These are phyloP conservation scores for Diplogelasinospora grovesii DNA, from an alignment of 495 filamentous ascomycete species.

Conservation along the genomic window DNA sequence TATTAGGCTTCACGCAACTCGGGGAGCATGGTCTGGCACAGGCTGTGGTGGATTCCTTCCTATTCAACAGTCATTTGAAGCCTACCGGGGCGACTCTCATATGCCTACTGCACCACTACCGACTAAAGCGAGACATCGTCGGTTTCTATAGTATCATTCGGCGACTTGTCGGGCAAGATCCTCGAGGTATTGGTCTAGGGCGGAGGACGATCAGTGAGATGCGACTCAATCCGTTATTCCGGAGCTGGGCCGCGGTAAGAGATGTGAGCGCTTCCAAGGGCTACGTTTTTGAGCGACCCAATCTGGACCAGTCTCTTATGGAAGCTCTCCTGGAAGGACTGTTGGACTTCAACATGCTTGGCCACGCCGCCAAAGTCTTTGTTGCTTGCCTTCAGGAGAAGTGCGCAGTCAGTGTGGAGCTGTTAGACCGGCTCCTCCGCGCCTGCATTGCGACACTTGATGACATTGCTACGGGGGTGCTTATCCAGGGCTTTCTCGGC, in stretches of 20 bases:
- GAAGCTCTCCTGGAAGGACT: slow-evolving; percentile 33
- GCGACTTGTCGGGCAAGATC: slow-evolving; percentile 29
- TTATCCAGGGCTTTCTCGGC: slow-evolving; percentile 20
- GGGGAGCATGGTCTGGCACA: slow-evolving; percentile 45
- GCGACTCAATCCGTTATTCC: not conserved
- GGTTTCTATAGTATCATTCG: slow-evolving; percentile 35
- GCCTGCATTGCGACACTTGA: slow-evolving; percentile 24
- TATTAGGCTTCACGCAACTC: slow-evolving; percentile 49
- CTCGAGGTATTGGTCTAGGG: slow-evolving; percentile 16
- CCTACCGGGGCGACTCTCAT: slow-evolving; percentile 49
- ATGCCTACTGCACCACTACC: slow-evolving; percentile 51
- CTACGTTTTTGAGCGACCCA: slow-evolving; percentile 21
- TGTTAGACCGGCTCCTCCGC: slow-evolving; percentile 28
- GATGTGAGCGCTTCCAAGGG: slow-evolving; percentile 8
- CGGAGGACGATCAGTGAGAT: slow-evolving; percentile 11
- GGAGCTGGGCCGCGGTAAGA: slow-evolving; percentile 11
- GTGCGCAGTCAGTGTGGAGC: slow-evolving; percentile 13
- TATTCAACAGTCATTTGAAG: slow-evolving; percentile 40
- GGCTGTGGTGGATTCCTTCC: slow-evolving; percentile 44
- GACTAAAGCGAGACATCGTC: slow-evolving; percentile 25
- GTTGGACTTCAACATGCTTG: slow-evolving; percentile 28
- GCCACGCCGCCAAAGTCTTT: slow-evolving; percentile 29
- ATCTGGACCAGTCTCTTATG: slow-evolving; percentile 17
- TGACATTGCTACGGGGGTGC: slow-evolving; percentile 15
- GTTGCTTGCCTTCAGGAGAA: slow-evolving; percentile 25